phyloP scores from a whole-genome alignment of 768 basidiomycete genomes.

The Suillus discolor region DNA sequence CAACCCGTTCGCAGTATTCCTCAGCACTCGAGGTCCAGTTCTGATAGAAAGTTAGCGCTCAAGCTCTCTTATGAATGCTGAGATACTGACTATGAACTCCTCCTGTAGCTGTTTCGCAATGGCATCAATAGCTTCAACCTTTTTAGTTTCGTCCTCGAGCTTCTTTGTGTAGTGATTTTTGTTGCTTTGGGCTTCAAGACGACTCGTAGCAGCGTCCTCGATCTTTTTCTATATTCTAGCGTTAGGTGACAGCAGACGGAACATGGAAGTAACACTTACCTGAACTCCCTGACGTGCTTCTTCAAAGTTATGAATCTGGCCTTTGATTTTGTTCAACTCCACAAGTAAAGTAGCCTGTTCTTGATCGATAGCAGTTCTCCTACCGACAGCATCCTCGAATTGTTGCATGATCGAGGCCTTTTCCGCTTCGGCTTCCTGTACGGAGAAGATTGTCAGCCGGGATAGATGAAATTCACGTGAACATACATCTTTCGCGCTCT shows the following conservation, averaged over 20 bases:
- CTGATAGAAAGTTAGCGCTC: conserved; percentile 32
- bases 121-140: conserved; percentile 47
- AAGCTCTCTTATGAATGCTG: background rate
- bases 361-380: conserved; percentile 50
- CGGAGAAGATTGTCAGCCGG: conserved; percentile 9
- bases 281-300: conserved; percentile 41
- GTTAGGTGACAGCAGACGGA: background rate
- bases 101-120: conserved; percentile 52
- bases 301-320: conserved; percentile 54
- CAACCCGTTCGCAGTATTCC: conserved; percentile 59
- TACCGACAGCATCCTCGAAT: conserved; percentile 45
- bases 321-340: conserved; percentile 48
- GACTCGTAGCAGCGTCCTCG: conserved; percentile 47
- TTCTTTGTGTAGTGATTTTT: conserved; percentile 55
- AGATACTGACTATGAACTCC: conserved; percentile 59
- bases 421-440: conserved; percentile 58
- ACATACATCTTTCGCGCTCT: conserved; percentile 56
- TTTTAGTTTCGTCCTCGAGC: conserved; percentile 48
- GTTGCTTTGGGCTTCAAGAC: conserved; percentile 52
- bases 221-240: conserved; percentile 46
- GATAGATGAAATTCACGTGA: background rate
- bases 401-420: conserved; percentile 51
- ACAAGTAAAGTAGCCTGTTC: conserved; percentile 45
- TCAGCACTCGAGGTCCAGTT: conserved; percentile 67
- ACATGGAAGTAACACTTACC: conserved; percentile 39